Evolutionary conservation across 2,329 filamentous ascomycete species (phyloP), one percentile per base, ranked within the genome.

Genomic region (Venturia asperata): DNA sequence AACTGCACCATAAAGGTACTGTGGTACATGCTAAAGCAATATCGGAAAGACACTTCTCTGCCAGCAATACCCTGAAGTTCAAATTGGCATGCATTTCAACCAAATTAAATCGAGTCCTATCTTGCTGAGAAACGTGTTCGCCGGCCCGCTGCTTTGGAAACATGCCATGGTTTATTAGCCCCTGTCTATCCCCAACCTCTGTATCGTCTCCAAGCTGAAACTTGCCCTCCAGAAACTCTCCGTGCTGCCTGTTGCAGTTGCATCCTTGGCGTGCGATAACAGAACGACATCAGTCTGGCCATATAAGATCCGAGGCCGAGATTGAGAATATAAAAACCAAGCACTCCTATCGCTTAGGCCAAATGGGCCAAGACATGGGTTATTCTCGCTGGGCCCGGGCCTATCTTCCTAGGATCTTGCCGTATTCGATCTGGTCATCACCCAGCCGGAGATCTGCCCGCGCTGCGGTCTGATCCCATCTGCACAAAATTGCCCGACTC

Each of bases 401-500:
- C 52, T 9, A 37, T 24, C n/a, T 10, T n/a, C n/a, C 52, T n/a
- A 58, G 52, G 30, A n/a, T 58, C 27, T 11, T 58, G 30, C 52
- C 30, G 30, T 9, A 34, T 58, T n/a, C 49, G 27, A 56, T 56
- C 49, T 56, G 24, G 13, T n/a, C 17, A 21, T 37, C 30, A n/a
- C 17, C 45, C 15, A 37, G 15, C 27, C 52, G 52, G 52, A 58
- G 27, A 37, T 58, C 27, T 58, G 52, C 52, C 52, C 52, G 52
- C 52, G 52, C 30, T 21, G 21, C 47, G 21, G 9, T n/a, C n/a
- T 49, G 45, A 9, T 49, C 11, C 45, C 13, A 27, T 21, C n/a
- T 52, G 27, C 4, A 15, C 15, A 37, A 37, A 58, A 58, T 34
- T 58, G 52, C 19, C 52, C 52, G 52, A 58, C 52, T 58, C 52